phyloP scores from a whole-genome alignment of 108 stramenopile species.

The Tribonema minus region DNA sequence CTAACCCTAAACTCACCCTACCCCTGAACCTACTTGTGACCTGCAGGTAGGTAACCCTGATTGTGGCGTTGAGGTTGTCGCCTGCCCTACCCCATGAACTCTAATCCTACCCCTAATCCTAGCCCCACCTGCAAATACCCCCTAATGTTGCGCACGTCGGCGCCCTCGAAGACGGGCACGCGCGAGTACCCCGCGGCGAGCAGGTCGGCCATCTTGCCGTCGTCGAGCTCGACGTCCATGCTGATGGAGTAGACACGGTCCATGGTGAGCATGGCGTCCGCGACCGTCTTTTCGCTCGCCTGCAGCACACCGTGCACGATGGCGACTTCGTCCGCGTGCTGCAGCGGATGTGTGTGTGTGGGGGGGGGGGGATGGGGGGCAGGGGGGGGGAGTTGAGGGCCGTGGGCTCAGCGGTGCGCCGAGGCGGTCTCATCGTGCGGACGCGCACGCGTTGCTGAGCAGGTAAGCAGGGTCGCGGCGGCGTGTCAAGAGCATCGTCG shows the following conservation, averaged over 20 bases:
- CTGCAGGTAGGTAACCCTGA: too few relatives aligned
- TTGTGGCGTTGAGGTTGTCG: too few relatives aligned
- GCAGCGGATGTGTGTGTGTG: not conserved
- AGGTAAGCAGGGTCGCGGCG: too few relatives aligned
- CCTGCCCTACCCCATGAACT: too few relatives aligned
- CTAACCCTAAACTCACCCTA: too few relatives aligned
- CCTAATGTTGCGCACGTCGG: slow-evolving; percentile 28
- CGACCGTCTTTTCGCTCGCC: slow-evolving; percentile 15
- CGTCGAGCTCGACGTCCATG: slow-evolving; percentile 10
- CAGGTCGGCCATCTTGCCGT: slow-evolving; percentile 35
- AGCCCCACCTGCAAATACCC: slow-evolving; percentile 44
- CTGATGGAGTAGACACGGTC: slow-evolving; percentile 37
- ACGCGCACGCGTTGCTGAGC: too few relatives aligned
- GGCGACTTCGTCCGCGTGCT: slow-evolving; percentile 45
- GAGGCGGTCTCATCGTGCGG: too few relatives aligned
- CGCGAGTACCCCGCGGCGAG: slow-evolving; percentile 45
- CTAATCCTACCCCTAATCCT: too few relatives aligned
- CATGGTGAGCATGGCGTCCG: slow-evolving; percentile 8
- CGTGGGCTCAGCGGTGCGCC: too few relatives aligned
- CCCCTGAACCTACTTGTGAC: too few relatives aligned
- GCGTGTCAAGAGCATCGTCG: too few relatives aligned
- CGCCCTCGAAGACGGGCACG: slow-evolving; percentile 33
- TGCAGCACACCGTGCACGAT: slow-evolving; percentile 44
- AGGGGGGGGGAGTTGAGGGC: not conserved
- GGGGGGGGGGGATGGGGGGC: not conserved